These are phyloP conservation scores for Luffa acutangula DNA, from an alignment of 306 rosid species.

Conservation along the genomic window DNA sequence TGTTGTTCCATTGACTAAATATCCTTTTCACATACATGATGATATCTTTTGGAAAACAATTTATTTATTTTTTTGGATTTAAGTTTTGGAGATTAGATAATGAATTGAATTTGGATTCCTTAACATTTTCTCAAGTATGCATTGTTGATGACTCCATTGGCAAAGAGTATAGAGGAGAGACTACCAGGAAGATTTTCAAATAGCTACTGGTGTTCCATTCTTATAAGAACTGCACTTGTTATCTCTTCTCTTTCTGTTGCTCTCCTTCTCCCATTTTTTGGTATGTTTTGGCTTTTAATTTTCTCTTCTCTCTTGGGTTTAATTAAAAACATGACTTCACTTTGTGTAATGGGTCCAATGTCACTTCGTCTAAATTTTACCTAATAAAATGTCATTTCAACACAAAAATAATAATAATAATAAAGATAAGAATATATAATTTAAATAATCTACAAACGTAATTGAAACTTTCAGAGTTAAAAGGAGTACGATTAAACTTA, in stretches of 20 bases:
- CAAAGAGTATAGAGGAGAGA: slow-evolving; percentile 74
- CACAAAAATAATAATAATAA: too few relatives aligned
- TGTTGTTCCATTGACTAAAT: slow-evolving; percentile 66
- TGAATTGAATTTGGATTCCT: slow-evolving; percentile 18
- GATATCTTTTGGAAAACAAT: background rate
- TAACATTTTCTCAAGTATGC: slow-evolving; percentile 51
- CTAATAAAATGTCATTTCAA: too few relatives aligned
- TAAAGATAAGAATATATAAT: too few relatives aligned
- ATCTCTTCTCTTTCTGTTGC: slow-evolving; percentile 54
- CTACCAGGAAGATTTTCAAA: slow-evolving; percentile 34
- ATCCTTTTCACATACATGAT: slow-evolving; percentile 31
- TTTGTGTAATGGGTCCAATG: background rate
- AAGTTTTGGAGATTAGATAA: background rate
- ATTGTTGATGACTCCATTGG: slow-evolving; percentile 69
- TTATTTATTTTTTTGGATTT: background rate
- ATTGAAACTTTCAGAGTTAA: too few relatives aligned
- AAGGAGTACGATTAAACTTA: too few relatives aligned
- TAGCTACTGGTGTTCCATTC: slow-evolving; percentile 47
- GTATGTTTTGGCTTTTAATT: slow-evolving; percentile 12
- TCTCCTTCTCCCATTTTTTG: slow-evolving; percentile 68
- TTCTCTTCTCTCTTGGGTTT: background rate
- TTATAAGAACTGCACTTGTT: slow-evolving; percentile 60
- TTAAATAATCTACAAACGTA: too few relatives aligned
- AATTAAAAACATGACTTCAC: background rate
- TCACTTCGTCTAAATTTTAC: too few relatives aligned